Evolutionary conservation across 345 rosid genomes (phyloP), one percentile per base, ranked within the genome.

Genomic region (Citropsis articulata): DNA sequence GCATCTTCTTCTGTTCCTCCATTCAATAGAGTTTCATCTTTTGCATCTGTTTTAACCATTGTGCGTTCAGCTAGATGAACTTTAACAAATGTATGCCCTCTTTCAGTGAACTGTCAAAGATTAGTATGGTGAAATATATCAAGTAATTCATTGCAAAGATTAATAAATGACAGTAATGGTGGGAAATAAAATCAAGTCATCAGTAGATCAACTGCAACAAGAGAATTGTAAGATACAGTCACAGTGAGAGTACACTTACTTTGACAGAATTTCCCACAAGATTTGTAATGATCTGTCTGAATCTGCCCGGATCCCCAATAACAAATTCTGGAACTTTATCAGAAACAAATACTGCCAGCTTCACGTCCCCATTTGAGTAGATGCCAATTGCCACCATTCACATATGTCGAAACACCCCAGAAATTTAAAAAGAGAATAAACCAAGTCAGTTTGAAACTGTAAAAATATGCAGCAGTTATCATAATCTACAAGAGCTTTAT

Each of bases 241-340:
- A 38, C 31, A 27, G 40, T 24, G 61, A 21, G 19, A 72, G 42
- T 27, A 7, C 30, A 86, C 92, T 88, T 79, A 92, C 99, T 88
- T 96, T 96, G 57, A 96, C 97, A 33, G 99, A 96, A 83, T 96
- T 96, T 14, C 99, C 99, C 0, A 96, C 98, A 59, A 96, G 97
- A 83, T 96, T 96, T 60, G 95, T 96, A 72, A 94, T 89, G 27
- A 96, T 92, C 89, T 92, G 99, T 83, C 99, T 87, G 81, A 96
- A 96, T 83, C 99, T 89, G 75, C 98, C 98, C 1, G 99, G 98
- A 83, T 96, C 99, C 36, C 99, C 99, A 71, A 82, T 81, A 60
- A 94, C 91, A 76, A 87, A 81, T 77, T 92, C 97, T 1, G 99
- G 99, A 80, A 96, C 97, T 85, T 89, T 86, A 81, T 89, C 93